Evolutionary conservation across 2,329 filamentous ascomycete species (phyloP), one percentile per base, ranked within the genome.

Genomic region (Ophiostoma triangulosporum): DNA sequence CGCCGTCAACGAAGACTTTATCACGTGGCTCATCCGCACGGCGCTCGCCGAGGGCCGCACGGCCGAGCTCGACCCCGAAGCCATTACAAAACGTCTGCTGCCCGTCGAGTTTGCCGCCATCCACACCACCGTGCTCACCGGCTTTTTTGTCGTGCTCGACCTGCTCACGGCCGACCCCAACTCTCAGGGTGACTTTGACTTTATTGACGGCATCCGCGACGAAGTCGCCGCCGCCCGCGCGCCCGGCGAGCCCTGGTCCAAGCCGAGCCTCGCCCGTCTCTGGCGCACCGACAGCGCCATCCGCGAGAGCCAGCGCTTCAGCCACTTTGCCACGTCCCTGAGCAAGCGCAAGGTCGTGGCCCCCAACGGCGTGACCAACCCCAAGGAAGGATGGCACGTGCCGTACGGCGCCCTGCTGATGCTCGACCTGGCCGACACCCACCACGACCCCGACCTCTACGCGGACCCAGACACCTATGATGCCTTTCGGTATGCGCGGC

Each of bases 31-130:
- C 46, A 76, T 81, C 54, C 69, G 72, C 15, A 68, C 73, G 24
- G 77, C 77, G 15, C 64, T 64, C 32, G 65, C 66, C 0, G 76
- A 79, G 52, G 66, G 66, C 6, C 65, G 66, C 4, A 3, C 52
- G 0, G 60, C 61, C 8, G 75, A 80, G 54, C 67, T 77, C 22
- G 64, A 73, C 24, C 69, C 76, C 0, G 60, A 65, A 3, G 68
- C 69, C 40, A 70, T 81, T 15, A 73, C 75, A 2, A 70, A 73
- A 56, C 68, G 74, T 14, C 62, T 81, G 5, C 64, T 81, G 33
- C 74, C 76, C 0, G 65, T 81, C 43, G 73, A 80, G 60, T 80
- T 81, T 56, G 77, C 76, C 3, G 73, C 76, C 17, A 77, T 80
- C 26, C 77, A 81, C 63, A 81, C 77, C 1, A 79, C 77, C 0